Conservation (phyloP, 306 rosid species). For the Medicago lupulina region DNA sequence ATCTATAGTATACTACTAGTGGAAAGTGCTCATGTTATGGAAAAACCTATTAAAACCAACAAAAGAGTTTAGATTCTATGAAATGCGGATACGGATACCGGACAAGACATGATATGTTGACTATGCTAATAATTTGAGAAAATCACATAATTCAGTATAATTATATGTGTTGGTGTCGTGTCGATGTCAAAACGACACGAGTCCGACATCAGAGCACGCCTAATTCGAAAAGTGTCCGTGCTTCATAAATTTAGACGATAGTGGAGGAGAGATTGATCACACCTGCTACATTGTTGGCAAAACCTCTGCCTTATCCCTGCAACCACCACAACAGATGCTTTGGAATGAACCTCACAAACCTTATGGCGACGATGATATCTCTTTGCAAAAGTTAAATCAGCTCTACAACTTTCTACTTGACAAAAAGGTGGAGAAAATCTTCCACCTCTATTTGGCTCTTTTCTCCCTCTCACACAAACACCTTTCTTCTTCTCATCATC, state of each 20-base stretch:
- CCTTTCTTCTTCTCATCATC: slow-evolving; percentile 57
- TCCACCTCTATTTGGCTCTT: slow-evolving; percentile 50
- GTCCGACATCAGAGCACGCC: no score
- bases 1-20: no score
- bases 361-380: slow-evolving; percentile 89
- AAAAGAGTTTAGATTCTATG: no score
- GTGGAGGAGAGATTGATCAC: slow-evolving; percentile 8
- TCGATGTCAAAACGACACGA: no score
- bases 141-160: no score
- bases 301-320: slow-evolving; percentile 82
- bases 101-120: no score
- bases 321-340: slow-evolving; percentile 66
- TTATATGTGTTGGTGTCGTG: no score
- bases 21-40: no score
- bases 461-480: slow-evolving; percentile 39
- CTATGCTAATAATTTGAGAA: no score
- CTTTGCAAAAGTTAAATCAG: slow-evolving; percentile 66
- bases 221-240: no score
- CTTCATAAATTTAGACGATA: not conserved
- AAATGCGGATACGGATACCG: no score
- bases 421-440: slow-evolving; percentile 56
- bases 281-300: slow-evolving; percentile 99
- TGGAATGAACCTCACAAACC: slow-evolving; percentile 92
- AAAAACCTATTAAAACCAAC: no score
- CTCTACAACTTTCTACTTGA: slow-evolving; percentile 78